Conservation (phyloP, 805 yeast genomes). For the Wickerhamomyces silvicola region DNA sequence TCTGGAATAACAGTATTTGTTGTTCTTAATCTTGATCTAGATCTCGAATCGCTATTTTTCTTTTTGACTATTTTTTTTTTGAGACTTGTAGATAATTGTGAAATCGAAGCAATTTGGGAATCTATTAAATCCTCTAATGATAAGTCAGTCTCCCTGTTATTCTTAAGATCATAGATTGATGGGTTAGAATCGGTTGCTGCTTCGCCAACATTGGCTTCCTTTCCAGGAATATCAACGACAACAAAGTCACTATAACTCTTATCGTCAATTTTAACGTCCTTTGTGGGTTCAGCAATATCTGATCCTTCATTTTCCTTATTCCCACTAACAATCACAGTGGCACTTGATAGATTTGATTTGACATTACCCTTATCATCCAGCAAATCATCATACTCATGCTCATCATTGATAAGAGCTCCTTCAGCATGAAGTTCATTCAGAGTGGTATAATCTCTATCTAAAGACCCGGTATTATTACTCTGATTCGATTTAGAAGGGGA, state of each 20-base stretch:
- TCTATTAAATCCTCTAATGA: conserved; percentile 24
- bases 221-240: conserved; percentile 16
- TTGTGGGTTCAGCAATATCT: neutral
- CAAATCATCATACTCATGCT: conserved; percentile 45
- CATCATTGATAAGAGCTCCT: conserved; percentile 50
- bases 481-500: conserved; percentile 12
- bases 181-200: conserved; percentile 1
- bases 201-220: conserved; percentile 4
- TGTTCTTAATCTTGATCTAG: conserved; percentile 15
- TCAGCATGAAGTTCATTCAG: conserved; percentile 33
- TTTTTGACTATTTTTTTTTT: conserved; percentile 12
- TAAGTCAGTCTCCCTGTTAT: conserved; percentile 9
- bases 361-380: conserved; percentile 50
- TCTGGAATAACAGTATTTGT: conserved; percentile 23
- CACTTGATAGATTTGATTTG: conserved; percentile 22
- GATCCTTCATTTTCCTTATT: neutral
- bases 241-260: conserved; percentile 16
- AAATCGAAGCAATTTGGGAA: conserved; percentile 24
- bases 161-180: conserved; percentile 17
- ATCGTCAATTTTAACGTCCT: conserved; percentile 10
- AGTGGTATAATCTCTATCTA: conserved; percentile 16
- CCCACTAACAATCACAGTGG: conserved; percentile 10
- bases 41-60: conserved; percentile 5
- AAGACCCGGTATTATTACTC: conserved; percentile 3
- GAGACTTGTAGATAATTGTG: conserved; percentile 16